Evolutionary conservation across 2,329 filamentous ascomycete genomes (phyloP), one percentile per base, ranked within the genome.

Genomic region (Fusarium palustre): DNA sequence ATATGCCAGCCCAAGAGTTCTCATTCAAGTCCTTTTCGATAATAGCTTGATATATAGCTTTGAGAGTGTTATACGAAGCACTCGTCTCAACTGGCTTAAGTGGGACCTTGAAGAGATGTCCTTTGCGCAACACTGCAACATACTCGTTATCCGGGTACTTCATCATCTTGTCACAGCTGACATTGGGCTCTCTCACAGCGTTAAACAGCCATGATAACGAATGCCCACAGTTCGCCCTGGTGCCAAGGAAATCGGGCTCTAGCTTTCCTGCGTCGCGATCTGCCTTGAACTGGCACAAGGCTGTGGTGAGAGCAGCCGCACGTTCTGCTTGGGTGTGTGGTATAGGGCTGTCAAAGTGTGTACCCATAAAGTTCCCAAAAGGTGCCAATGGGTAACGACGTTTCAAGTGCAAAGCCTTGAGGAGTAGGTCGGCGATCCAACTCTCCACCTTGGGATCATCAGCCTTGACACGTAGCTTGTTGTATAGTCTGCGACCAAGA

Each of bases 131-230:
- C 5, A 59, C 56, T 2, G 56, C 56, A 34, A 47, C 52, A 3
- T 59, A 56, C 28, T 56, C 56, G 39, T 59, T 56, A 2, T 8
- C 52, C 0, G 41, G 41, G 12, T 59, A 59, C 18, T 46, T 56
- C 50, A 59, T 57, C 56, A 59, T 59, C 20, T 56, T 59, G 25
- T 59, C 56, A 46, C 56, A 59, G 13, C 22, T 50, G 6, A 57
- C 28, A 2, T 59, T 59, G 3, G 50, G 56, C 18, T 59, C 56
- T 24, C 56, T 47, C 15, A 59, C 50, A 3, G 56, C 56, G 22
- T 59, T 56, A 20, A 59, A 59, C 1, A 59, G 11, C 56, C 56
- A 59, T 5, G 56, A 59, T 2, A 57, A n/a, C 2, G 56, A 59
- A 13, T 47, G 25, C 1, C 50, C 56, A 10, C 56, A 59, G 7